Evolutionary conservation across 768 basidiomycete genomes (phyloP), one percentile per base, ranked within the genome.

Genomic region (Lyophyllum semitale): DNA sequence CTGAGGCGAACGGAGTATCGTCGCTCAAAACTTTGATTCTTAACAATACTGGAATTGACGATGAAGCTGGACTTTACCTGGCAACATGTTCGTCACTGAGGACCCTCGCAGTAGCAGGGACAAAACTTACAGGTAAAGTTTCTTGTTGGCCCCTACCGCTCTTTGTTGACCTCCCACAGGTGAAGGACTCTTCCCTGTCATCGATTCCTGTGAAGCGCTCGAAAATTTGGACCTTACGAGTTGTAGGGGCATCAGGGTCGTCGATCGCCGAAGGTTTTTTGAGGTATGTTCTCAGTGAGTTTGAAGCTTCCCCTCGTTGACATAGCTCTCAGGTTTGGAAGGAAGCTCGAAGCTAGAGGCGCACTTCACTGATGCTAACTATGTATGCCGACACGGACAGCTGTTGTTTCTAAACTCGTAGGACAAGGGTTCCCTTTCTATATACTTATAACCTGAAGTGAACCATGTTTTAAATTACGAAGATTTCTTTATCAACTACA

Each of bases 221-320:
- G 68, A 73, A 53, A 78, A 71, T n/a, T 63, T 89, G 13, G 82
- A 88, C 62, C 68, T 90, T 42, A 89, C 85, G 3, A 83, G 85
- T 55, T 90, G 88, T 57, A 77, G 88, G 48, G 81, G 88, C 4
- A 75, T 90, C 50, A 73, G 63, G 6, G 76, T 88, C 4, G 73
- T 73, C 0, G 84, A 88, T 57, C 72, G 88, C 23, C 76, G 88
- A 13, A 78, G 78, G 7, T 84, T 90, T 60, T 90, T 90, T 60
- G 84, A 89, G 74, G 87, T 79, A 42, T 15, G 69, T 57, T 2
- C 25, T 26, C 27, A 30, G 41, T 0, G 29, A 27, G 38, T 26
- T n/a, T 20, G 13, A 12, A 37, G 1, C 12, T 25, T 13, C n/a
- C 41, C 17, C 17, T 6, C 8, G 15, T 38, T 41, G 27, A 42